These are phyloP conservation scores for Pichia scutulata DNA, from an alignment of 805 yeast species.

Conservation along the genomic window DNA sequence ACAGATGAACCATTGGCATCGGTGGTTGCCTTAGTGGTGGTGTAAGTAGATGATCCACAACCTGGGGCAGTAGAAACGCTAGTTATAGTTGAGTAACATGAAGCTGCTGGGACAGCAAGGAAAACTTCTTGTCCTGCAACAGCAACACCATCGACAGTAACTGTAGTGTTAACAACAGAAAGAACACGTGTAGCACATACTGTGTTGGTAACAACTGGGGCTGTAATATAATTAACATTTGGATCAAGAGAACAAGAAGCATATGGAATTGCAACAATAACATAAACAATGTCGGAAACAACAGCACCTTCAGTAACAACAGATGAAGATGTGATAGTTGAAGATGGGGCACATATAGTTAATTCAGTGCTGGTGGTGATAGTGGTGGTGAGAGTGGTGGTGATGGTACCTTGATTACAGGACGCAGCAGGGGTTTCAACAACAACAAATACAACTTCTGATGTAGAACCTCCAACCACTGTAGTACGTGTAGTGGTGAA, in stretches of 20 bases:
- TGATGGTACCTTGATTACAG: not conserved
- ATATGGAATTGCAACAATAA: not conserved
- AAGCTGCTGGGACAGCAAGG: not conserved
- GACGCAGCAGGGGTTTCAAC: conserved; percentile 5
- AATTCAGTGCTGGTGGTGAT: not conserved
- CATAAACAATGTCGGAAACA: not conserved
- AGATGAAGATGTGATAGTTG: not conserved
- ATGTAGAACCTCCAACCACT: not conserved
- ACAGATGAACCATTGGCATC: not conserved
- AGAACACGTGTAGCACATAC: not conserved
- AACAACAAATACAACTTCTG: not conserved
- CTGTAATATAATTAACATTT: not conserved
- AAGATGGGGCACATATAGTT: conserved; percentile 2
- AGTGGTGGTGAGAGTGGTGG: not conserved
- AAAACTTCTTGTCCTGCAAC: not conserved
- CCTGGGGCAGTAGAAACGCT: not conserved
- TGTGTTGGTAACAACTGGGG: not conserved
- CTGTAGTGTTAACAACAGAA: not conserved
- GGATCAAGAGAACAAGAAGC: not conserved
- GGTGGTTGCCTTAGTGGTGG: not conserved
- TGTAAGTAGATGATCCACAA: conserved; percentile 4
- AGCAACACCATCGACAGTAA: not conserved
- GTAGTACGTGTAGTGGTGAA: not conserved
- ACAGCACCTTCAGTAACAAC: not conserved
- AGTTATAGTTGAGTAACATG: not conserved